Evolutionary conservation across 2,329 filamentous ascomycete genomes (phyloP), one percentile per base, ranked within the genome.

Genomic region (Claviceps maximensis): DNA sequence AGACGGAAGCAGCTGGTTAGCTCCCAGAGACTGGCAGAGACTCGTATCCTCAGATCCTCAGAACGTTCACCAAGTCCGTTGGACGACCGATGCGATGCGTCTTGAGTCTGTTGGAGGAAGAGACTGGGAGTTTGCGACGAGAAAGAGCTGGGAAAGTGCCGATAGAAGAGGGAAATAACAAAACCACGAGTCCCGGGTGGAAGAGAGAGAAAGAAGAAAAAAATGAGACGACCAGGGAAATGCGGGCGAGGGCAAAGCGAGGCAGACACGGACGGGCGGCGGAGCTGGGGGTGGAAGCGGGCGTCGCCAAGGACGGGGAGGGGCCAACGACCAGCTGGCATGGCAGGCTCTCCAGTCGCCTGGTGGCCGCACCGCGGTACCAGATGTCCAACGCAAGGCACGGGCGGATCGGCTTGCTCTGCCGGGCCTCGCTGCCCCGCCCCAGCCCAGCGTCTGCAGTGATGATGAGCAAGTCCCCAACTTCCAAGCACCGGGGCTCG

Each of bases 261-360:
- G 36, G 47, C 47, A 55, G 54, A 55, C 54, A 55, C 54, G 54
- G 54, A 51, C 54, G 54, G 51, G 48, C 51, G 49, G 49, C 54
- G 54, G 54, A 51, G 51, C 46, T 52, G 48, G 45, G 42, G 38
- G 45, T 33, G 48, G 29, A 38, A 38, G 45, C 53, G 49, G 49
- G 49, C 49, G 49, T 49, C 53, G 52, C 38, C 41, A 52, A 41
- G 47, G 47, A 52, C 46, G 49, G 53, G 53, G 46, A 42, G 53
- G 50, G 36, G 42, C 33, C 47, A 45, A 19, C 38, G 23, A 48
- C 10, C 19, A 50, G 53, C 40, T 52, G 47, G 47, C 38, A 40
- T 29, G 27, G 27, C 27, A 29, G 27, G 27, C 27, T 29, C 27
- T 33, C 31, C 33, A 49, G 33, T 23, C 19, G 1, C n/a, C n/a